Evolutionary conservation across 1,284 basidiomycete species (phyloP).

Genomic region (Athelia sp.): DNA sequence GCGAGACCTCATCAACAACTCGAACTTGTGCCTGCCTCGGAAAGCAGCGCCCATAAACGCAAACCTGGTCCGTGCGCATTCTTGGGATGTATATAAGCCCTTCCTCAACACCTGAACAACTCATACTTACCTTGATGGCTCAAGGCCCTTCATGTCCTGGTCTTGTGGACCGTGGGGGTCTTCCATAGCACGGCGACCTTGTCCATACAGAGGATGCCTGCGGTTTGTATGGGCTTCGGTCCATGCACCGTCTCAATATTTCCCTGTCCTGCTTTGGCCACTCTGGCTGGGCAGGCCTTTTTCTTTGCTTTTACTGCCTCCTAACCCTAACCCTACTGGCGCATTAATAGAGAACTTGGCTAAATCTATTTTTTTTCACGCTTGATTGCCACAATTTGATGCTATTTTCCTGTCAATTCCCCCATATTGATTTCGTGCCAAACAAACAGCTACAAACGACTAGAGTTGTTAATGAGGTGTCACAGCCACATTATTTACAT

Average conservation of each 20-base stretch:
- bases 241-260: constrained; percentile 70
- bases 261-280: constrained; percentile 58
- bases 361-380: too few relatives aligned
- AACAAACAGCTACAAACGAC: too few relatives aligned
- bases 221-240: constrained; percentile 62
- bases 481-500: too few relatives aligned
- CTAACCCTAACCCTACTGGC: constrained; percentile 46
- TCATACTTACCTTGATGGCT: constrained; percentile 44
- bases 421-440: too few relatives aligned
- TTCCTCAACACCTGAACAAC: background rate
- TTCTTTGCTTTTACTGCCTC: constrained; percentile 20
- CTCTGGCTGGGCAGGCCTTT: constrained; percentile 43
- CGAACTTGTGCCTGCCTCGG: too few relatives aligned
- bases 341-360: background rate
- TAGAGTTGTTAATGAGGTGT: too few relatives aligned
- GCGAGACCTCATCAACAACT: too few relatives aligned
- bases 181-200: constrained; percentile 71
- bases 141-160: constrained; percentile 34
- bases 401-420: too few relatives aligned
- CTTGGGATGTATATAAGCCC: background rate
- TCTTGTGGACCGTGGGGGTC: constrained; percentile 37
- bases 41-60: too few relatives aligned
- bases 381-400: too few relatives aligned
- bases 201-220: constrained; percentile 45
- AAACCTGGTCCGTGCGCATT: constrained; percentile 1